Conservation (phyloP, 2,329 filamentous ascomycete genomes). For the Venturia aucupariae region DNA sequence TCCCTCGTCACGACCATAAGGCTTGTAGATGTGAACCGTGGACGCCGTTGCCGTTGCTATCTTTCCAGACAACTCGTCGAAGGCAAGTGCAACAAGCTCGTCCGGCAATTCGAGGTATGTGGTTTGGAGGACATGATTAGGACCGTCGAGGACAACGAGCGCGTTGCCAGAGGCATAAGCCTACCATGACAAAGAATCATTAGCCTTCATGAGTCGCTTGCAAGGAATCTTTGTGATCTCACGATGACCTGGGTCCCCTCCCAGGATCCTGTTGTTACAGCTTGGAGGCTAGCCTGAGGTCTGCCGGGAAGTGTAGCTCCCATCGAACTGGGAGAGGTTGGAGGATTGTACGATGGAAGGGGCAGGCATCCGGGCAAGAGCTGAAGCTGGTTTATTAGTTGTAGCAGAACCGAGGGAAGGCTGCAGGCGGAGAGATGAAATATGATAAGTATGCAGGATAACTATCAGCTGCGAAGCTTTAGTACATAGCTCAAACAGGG, state of each 20-base stretch:
- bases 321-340: constrained; percentile 38
- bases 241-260: constrained; percentile 64
- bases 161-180: constrained; percentile 85
- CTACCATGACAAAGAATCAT: constrained; percentile 34
- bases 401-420: not conserved
- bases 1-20: constrained; percentile 60
- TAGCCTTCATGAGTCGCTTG: constrained; percentile 16
- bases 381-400: not conserved
- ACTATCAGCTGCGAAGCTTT: not conserved
- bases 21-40: constrained; percentile 67
- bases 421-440: too few relatives aligned
- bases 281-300: constrained; percentile 69
- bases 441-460: too few relatives aligned
- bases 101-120: constrained; percentile 71
- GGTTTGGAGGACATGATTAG: constrained; percentile 72
- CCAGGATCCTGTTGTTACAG: constrained; percentile 66
- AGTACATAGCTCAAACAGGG: not conserved
- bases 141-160: constrained; percentile 70
- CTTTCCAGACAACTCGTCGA: constrained; percentile 77
- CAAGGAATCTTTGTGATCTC: constrained; percentile 26
- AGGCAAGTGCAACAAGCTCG: constrained; percentile 64
- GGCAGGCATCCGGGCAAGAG: not conserved
- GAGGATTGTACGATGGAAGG: not conserved
- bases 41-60: constrained; percentile 65
- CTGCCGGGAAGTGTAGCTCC: constrained; percentile 70